These are phyloP conservation scores for Thermomucor indicae-seudaticae DNA, from an alignment of 371 early-diverging fungal genomes.

Conservation along the genomic window DNA sequence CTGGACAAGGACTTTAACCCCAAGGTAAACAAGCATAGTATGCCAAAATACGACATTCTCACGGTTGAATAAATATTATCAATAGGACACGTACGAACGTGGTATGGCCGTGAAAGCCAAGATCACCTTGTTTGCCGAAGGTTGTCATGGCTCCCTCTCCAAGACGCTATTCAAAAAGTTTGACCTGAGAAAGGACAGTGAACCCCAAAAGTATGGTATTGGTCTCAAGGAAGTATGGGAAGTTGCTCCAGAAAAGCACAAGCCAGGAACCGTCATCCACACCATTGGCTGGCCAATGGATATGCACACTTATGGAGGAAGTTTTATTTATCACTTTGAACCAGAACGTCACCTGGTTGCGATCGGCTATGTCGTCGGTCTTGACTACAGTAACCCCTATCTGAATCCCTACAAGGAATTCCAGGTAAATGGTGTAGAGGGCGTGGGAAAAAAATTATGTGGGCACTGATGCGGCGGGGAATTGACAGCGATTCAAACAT, in stretches of 20 bases:
- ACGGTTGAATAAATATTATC: neutral
- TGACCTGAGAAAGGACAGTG: constrained; percentile 78
- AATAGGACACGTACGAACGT: constrained; percentile 82
- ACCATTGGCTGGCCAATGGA: constrained; percentile 94
- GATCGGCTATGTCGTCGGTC: constrained; percentile 88
- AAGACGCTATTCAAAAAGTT: constrained; percentile 88
- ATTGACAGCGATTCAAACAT: constrained; percentile 77
- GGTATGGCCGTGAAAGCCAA: constrained; percentile 96
- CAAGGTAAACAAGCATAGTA: constrained; percentile 47
- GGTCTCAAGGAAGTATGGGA: constrained; percentile 99
- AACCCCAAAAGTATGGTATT: constrained; percentile 89
- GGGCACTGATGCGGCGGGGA: constrained; percentile 1
- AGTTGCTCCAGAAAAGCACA: constrained; percentile 80
- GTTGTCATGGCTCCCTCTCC: constrained; percentile 95
- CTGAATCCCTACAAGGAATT: constrained; percentile 96
- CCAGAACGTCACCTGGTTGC: constrained; percentile 74
- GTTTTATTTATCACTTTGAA: constrained; percentile 95
- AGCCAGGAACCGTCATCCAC: constrained; percentile 86
- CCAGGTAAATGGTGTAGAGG: constrained; percentile 41
- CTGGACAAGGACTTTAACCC: constrained; percentile 87
- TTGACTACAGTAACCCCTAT: constrained; percentile 95
- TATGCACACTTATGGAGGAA: constrained; percentile 88
- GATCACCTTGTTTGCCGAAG: constrained; percentile 96
- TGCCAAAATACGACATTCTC: constrained; percentile 4
- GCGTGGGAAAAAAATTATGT: constrained; percentile 15